Evolutionary conservation across 2,329 filamentous ascomycete genomes (phyloP).

Genomic region (Dactylellina haptotyla): DNA sequence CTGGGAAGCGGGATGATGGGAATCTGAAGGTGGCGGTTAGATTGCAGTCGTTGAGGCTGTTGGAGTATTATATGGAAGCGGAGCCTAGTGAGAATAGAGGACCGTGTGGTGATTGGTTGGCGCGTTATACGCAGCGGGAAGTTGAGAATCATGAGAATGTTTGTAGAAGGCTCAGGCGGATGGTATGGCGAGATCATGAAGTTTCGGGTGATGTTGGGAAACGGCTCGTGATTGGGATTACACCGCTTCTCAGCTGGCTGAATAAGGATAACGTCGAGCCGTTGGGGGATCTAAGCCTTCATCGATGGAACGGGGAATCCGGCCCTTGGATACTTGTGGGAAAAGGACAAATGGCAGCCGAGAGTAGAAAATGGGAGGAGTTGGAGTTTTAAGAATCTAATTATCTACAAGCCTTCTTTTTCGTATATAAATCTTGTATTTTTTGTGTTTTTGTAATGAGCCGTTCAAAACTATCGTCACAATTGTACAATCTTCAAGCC

Average conservation of each 20-base stretch:
- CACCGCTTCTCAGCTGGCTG: not conserved
- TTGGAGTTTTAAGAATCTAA: not conserved
- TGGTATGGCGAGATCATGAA: too few relatives aligned
- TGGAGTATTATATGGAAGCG: not conserved
- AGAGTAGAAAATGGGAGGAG: not conserved
- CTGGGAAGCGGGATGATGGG: not conserved
- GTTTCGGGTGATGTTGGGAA: too few relatives aligned
- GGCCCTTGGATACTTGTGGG: slow-evolving; percentile 18
- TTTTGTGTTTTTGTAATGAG: not conserved
- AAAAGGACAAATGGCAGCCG: not conserved
- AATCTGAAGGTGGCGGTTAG: not conserved
- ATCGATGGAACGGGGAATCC: not conserved
- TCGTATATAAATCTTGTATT: not conserved
- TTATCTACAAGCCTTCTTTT: not conserved
- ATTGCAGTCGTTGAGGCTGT: not conserved
- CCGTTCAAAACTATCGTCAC: too few relatives aligned
- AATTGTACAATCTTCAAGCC: too few relatives aligned
- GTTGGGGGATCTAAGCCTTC: not conserved
- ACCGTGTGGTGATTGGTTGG: not conserved
- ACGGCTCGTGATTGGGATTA: too few relatives aligned
- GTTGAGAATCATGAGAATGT: too few relatives aligned
- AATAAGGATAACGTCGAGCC: not conserved
- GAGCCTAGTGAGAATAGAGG: not conserved
- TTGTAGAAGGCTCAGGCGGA: too few relatives aligned
- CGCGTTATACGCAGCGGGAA: too few relatives aligned